phyloP scores from a whole-genome alignment of 345 rosid genomes.

The Ceriops zippeliana region DNA sequence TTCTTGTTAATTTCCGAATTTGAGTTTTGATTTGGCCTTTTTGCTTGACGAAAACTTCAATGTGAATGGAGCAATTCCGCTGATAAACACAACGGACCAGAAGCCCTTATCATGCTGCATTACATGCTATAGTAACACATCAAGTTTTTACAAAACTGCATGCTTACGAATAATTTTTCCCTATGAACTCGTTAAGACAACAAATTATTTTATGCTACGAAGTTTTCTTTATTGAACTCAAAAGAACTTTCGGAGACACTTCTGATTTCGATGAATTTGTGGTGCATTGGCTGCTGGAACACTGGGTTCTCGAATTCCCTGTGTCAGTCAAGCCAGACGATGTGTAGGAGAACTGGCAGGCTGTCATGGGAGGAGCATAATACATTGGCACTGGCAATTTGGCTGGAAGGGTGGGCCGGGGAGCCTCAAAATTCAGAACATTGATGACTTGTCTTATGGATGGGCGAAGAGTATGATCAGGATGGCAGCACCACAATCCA shows the following conservation, averaged over 20 bases:
- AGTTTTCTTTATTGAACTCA: slow-evolving; percentile 1
- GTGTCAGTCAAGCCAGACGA: slow-evolving; percentile 13
- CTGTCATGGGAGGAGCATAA: slow-evolving; percentile 21
- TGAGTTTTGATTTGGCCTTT: too few species aligned
- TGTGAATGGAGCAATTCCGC: too few species aligned
- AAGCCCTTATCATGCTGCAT: too few species aligned
- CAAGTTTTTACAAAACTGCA: too few species aligned
- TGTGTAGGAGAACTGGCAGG: slow-evolving; percentile 18
- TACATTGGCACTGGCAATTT: slow-evolving; percentile 27
- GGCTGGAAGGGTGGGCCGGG: slow-evolving; percentile 22
- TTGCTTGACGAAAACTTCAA: too few species aligned
- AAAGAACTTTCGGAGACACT: slow-evolving; percentile 12
- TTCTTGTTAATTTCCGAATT: too few species aligned
- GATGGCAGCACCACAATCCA: slow-evolving; percentile 32
- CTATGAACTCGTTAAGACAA: background rate
- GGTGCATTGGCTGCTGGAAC: slow-evolving; percentile 8
- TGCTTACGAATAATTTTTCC: too few species aligned
- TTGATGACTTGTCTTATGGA: slow-evolving; percentile 25
- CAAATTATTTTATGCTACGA: background rate
- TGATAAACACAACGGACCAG: too few species aligned
- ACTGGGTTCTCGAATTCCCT: background rate
- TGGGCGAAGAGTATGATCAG: slow-evolving; percentile 18
- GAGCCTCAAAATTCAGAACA: slow-evolving; percentile 25
- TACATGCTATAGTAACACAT: too few species aligned
- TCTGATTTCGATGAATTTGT: slow-evolving; percentile 7